Base-by-base conservation (phyloP, 2,329 filamentous ascomycete genomes). In the Alternaria viburni region DNA sequence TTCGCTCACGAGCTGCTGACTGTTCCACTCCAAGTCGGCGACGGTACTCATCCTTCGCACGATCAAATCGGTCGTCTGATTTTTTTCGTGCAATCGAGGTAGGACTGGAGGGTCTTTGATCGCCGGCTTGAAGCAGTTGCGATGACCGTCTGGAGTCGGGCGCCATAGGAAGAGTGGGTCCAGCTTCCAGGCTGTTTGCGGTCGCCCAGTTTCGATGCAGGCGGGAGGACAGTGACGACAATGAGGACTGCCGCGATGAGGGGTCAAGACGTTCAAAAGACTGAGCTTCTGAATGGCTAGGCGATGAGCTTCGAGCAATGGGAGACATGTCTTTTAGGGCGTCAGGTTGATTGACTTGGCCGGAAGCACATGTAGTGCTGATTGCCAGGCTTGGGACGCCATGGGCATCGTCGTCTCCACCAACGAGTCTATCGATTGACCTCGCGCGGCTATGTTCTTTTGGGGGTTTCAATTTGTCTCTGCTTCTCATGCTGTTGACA, bases 381-480 rank as follows among this genome's bases (percentile, higher is more conserved):
- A 93, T 71, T 5, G 87, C 87, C 3, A 93, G 84, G 66, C 87
- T 88, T 1, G 91, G 84, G 44, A 86, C 85, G 3, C 86, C 86
- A 63, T 91, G 89, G 68, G 90, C 89, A 73, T 92, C 89, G 10
- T 84, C 81, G 56, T 83, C 88, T 21, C 83, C 82, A 56, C 90
- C 89, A 3, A 81, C 87, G 68, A 67, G 86, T 45, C 88, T 84
- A 62, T 93, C 90, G 7, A 88, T 87, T 0, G 90, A 92, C 30
- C 84, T 85, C 6, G 88, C 86, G 36, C 90, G 84, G 12, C 63
- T 70, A 36, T 81, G 77, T 3, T 84, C 82, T 21, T 80, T 78
- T 36, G 86, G 84, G 44, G 87, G 70, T 70, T 72, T 71, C 3
- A 77, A 66, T 17, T 69, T 74, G 44, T 84, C 82, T 51, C 82